phyloP scores from a whole-genome alignment of 257 asterid genomes.

The Plantago ovata region DNA sequence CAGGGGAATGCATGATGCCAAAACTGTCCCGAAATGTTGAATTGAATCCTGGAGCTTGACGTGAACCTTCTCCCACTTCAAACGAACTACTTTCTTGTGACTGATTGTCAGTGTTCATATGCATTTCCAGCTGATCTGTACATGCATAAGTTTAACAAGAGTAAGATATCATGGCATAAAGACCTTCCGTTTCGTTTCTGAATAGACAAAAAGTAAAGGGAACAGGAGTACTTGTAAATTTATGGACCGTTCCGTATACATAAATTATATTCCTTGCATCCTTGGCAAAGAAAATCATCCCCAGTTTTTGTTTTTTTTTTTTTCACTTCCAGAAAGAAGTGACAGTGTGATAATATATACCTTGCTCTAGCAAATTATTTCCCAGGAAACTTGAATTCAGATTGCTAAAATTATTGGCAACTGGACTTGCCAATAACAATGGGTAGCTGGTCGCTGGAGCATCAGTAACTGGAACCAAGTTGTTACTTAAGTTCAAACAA shows the following conservation, averaged over 20 bases:
- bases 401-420: background rate
- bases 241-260: too few relatives aligned
- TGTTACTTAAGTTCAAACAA: conserved; percentile 23
- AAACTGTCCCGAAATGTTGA: conserved; percentile 37
- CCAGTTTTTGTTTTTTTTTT: too few relatives aligned
- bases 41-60: conserved; percentile 31
- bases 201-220: too few relatives aligned
- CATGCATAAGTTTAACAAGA: conserved; percentile 15
- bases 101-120: conserved; percentile 24
- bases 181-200: background rate
- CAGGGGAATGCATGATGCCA: conserved; percentile 26
- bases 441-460: conserved; percentile 15
- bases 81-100: conserved; percentile 31
- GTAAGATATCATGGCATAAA: background rate
- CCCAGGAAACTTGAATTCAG: conserved; percentile 27
- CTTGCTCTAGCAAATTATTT: conserved; percentile 39
- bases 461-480: conserved; percentile 28
- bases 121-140: conserved; percentile 37
- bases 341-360: conserved; percentile 23
- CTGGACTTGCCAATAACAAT: conserved; percentile 14
- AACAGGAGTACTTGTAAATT: too few relatives aligned
- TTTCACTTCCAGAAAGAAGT: too few relatives aligned
- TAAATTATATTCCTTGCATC: too few relatives aligned
- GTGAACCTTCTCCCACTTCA: conserved; percentile 39
- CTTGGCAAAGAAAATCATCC: too few relatives aligned